Evolutionary conservation across 345 rosid species (phyloP).

Genomic region (Tarenaya hassleriana): DNA sequence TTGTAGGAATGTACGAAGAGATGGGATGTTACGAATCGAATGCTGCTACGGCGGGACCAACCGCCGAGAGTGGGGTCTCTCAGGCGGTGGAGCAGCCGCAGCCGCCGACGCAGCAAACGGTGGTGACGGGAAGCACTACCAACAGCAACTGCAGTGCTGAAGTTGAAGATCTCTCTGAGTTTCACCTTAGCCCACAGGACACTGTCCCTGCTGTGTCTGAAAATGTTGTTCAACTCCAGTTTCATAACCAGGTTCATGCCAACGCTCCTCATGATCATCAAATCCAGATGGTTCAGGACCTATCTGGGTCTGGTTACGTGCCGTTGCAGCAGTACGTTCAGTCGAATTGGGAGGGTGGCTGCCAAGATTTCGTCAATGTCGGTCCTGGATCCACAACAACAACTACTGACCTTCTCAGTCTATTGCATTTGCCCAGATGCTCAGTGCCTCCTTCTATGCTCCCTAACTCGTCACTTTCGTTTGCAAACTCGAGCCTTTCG

Average conservation of each 20-base stretch:
- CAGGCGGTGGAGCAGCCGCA: slow-evolving; percentile 21
- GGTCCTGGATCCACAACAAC: slow-evolving; percentile 30
- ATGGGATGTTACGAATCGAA: slow-evolving; percentile 45
- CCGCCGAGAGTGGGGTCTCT: slow-evolving; percentile 24
- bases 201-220: slow-evolving; percentile 23
- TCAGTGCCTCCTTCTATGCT: slow-evolving; percentile 30
- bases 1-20: slow-evolving; percentile 41
- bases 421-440: slow-evolving; percentile 48
- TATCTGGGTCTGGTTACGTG: slow-evolving; percentile 19
- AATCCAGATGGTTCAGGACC: slow-evolving; percentile 22
- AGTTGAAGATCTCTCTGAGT: slow-evolving; percentile 36
- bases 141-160: slow-evolving; percentile 31
- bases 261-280: slow-evolving; percentile 24
- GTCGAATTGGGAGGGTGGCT: slow-evolving; percentile 33
- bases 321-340: no score
- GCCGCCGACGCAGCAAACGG: slow-evolving; percentile 13
- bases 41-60: slow-evolving; percentile 29
- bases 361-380: slow-evolving; percentile 24
- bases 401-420: slow-evolving; percentile 61
- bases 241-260: slow-evolving; percentile 35
- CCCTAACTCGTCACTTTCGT: slow-evolving; percentile 25
- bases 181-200: slow-evolving; percentile 31
- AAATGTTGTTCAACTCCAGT: slow-evolving; percentile 35
- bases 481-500: slow-evolving; percentile 24
- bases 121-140: slow-evolving; percentile 24